Base-by-base conservation (phyloP, 176 grass and related monocot genomes). In the Hordeum vulgare region DNA sequence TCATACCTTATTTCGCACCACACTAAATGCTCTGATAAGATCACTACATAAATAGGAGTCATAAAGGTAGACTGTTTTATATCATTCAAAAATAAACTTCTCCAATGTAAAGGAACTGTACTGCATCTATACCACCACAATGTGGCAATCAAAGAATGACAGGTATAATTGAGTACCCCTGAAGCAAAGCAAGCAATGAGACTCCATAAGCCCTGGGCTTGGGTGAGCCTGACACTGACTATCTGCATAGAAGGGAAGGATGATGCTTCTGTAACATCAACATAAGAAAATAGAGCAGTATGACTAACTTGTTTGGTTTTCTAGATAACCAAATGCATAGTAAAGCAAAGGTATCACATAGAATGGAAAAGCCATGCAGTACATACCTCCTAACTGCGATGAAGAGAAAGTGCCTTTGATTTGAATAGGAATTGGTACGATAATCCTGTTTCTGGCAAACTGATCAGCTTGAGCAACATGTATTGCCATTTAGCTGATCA, bases 381-480 rank as follows among this genome's bases (percentile, higher is more conserved):
- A 67, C 39, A 65, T 77, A 83, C 54, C 23, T 73, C 26, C 59
- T 36, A 45, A 73, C 54, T 61, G 28, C 31, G 11, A 69, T 51
- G 39, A 65, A 23, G 11, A 53, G 33, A 75, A 66, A 47, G 28
- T 77, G 35, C 34, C 27, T 76, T 68, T 27, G 2, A 12, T 87
- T 60, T 82, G 61, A 58, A 28, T 41, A 76, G 28, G 39, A 74
- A 70, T 77, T 39, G 9, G 34, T 62, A 72, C 0, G 0, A 53
- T 40, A 51, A 82, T 68, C 49, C 57, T 11, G 33, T 79, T 81
- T 68, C 59, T 17, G 21, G 21, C 11, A 37, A 17, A 37, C 66
- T 34, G 11, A n/a, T 61, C 65, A 71, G n/a, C 24, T 83, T 77
- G 63, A 76, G 21, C 57, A 77, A 61, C 37, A 82, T 36, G 47